These are phyloP conservation scores for Coffea humblotiana DNA, from an alignment of 305 asterid species.

Conservation along the genomic window DNA sequence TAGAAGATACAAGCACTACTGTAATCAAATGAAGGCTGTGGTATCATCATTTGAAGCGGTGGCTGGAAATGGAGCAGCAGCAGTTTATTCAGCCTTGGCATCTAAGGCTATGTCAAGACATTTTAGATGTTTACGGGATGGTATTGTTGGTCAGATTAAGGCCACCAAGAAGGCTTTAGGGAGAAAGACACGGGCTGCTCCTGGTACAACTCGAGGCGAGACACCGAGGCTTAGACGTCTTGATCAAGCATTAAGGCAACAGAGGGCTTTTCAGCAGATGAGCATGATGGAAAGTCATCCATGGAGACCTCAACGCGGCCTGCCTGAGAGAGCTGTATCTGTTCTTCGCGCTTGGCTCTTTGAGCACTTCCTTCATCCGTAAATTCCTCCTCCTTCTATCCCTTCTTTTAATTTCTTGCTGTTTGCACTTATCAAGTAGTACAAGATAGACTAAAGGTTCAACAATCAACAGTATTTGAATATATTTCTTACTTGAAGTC, in stretches of 20 bases:
- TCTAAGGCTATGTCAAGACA: conserved; percentile 89
- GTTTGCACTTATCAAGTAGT: neutral
- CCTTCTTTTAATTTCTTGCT: neutral
- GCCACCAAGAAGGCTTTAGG: conserved; percentile 62
- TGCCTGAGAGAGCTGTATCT: conserved; percentile 88
- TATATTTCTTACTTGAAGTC: conserved; percentile 25
- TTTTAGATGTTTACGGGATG: conserved; percentile 73
- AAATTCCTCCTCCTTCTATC: conserved; percentile 20
- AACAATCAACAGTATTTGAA: conserved; percentile 21
- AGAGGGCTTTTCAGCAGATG: conserved; percentile 77
- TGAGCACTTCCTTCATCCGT: conserved; percentile 98
- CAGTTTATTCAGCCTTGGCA: conserved; percentile 61
- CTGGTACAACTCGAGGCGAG: conserved; percentile 68
- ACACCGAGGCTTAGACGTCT: conserved; percentile 73
- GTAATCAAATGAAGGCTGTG: conserved; percentile 78
- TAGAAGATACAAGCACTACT: conserved; percentile 84
- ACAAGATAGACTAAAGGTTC: conserved; percentile 21
- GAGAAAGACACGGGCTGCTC: conserved; percentile 52
- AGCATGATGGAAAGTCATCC: conserved; percentile 79
- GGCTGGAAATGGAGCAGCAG: conserved; percentile 79
- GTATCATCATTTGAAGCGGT: conserved; percentile 73
- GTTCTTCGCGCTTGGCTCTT: conserved; percentile 96
- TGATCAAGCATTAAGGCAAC: conserved; percentile 82
- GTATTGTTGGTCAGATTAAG: conserved; percentile 57
- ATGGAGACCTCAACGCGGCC: conserved; percentile 91